These are phyloP conservation scores for Clarireedia hainanense DNA, from an alignment of 2,329 filamentous ascomycete species.

Conservation along the genomic window DNA sequence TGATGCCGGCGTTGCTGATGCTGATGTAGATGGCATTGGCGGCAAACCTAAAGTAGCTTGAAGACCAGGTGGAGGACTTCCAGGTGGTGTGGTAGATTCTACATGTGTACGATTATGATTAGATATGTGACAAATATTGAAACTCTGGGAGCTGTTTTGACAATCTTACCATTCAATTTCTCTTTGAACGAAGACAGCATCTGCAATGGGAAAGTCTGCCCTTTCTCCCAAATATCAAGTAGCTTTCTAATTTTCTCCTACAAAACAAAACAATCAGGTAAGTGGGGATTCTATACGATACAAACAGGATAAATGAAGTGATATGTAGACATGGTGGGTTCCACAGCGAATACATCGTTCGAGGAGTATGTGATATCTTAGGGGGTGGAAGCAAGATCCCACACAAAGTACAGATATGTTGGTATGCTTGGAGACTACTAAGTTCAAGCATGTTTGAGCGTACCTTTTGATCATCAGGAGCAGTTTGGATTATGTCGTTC, in stretches of 20 bases:
- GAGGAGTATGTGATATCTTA: constrained; percentile 13
- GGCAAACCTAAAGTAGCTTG: constrained; percentile 33
- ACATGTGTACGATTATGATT: constrained; percentile 32
- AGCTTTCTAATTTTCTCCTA: constrained; percentile 96
- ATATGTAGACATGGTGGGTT: not conserved
- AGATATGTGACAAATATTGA: constrained; percentile 25
- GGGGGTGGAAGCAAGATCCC: constrained; percentile 20
- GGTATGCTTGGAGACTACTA: constrained; percentile 13
- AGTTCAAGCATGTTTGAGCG: constrained; percentile 36
- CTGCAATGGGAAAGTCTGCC: constrained; percentile 74
- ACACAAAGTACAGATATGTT: constrained; percentile 6
- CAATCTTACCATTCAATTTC: constrained; percentile 64
- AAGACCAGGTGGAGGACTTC: constrained; percentile 38
- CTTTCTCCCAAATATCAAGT: constrained; percentile 96
- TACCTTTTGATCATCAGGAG: constrained; percentile 96
- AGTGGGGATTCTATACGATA: constrained; percentile 32
- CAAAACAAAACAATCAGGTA: constrained; percentile 40
- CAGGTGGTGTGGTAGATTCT: constrained; percentile 69
- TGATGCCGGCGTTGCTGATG: constrained; percentile 27
- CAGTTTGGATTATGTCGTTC: constrained; percentile 85
- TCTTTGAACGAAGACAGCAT: constrained; percentile 80
- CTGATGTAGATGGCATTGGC: constrained; percentile 33
- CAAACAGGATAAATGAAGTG: constrained; percentile 3
- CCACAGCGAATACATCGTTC: constrained; percentile 2
- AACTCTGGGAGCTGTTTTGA: constrained; percentile 15